Conservation (phyloP, 352 stramenopile species). For the Sclerospora graminicola region DNA sequence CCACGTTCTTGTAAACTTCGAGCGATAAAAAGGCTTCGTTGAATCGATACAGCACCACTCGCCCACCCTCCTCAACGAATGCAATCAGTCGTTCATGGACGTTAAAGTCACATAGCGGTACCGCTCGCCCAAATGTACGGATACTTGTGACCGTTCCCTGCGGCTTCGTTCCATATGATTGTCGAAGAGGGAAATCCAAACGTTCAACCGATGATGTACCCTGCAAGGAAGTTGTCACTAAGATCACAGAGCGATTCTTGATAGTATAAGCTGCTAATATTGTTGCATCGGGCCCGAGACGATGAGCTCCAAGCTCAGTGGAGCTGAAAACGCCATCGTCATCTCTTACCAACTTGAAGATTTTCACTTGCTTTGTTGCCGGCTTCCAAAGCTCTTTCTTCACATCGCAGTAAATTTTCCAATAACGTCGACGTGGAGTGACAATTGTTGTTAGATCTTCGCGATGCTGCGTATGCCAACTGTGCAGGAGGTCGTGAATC, state of each 20-base stretch:
- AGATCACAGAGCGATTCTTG: conserved; percentile 17
- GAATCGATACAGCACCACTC: conserved; percentile 20
- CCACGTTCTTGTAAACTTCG: conserved; percentile 20
- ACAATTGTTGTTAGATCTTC: conserved; percentile 9
- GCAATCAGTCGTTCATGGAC: conserved; percentile 14
- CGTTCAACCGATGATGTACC: conserved; percentile 13
- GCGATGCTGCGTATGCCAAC: conserved; percentile 8
- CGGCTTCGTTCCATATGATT: background rate
- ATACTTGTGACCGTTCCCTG: conserved; percentile 2
- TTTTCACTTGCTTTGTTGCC: conserved; percentile 17
- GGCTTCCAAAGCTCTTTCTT: conserved; percentile 18
- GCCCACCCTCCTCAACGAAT: conserved; percentile 17
- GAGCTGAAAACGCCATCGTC: conserved; percentile 4
- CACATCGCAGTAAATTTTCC: conserved; percentile 5
- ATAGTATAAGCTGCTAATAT: conserved; percentile 14
- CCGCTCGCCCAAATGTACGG: conserved; percentile 5
- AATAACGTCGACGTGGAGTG: background rate
- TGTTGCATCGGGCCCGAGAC: conserved; percentile 6
- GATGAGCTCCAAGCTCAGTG: conserved; percentile 10
- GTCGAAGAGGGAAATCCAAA: conserved; percentile 12
- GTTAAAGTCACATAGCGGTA: conserved; percentile 15
- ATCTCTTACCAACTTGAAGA: conserved; percentile 11
- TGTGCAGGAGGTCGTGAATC: conserved; percentile 1
- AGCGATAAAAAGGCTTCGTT: conserved; percentile 15
- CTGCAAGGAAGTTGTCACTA: conserved; percentile 14